phyloP scores from a whole-genome alignment of 192 early-diverging fungal genomes.

The Cetraspora pellucida region DNA sequence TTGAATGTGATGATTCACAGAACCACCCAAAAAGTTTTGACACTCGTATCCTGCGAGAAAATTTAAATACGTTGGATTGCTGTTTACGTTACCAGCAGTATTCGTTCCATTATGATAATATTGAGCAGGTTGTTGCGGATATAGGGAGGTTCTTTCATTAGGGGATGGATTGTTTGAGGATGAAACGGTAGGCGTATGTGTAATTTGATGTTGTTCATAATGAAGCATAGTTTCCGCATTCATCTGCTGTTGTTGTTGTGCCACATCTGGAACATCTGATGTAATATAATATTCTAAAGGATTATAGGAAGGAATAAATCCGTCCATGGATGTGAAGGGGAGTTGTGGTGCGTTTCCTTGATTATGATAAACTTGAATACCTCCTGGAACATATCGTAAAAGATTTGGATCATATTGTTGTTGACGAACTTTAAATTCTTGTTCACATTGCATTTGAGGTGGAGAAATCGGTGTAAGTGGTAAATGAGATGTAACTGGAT shows the following conservation, averaged over 20 bases:
- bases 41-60: conserved; percentile 16
- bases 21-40: background rate
- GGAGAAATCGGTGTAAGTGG: background rate
- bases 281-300: conserved; percentile 1
- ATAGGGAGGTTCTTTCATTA: background rate
- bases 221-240: conserved; percentile 20
- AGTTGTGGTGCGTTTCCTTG: background rate
- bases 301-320: background rate
- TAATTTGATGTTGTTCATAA: conserved; percentile 6
- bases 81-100: background rate
- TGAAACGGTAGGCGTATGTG: background rate
- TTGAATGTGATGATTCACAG: conserved; percentile 29
- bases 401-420: background rate
- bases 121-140: background rate
- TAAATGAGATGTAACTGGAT: background rate
- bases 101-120: conserved; percentile 9
- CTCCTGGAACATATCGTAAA: background rate
- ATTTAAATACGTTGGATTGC: background rate
- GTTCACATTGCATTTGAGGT: background rate
- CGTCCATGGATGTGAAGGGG: background rate
- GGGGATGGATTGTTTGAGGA: background rate
- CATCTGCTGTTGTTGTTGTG: conserved; percentile 22
- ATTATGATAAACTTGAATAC: conserved; percentile 12
- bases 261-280: conserved; percentile 32
- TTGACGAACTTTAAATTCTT: conserved; percentile 19